These are phyloP conservation scores for Tulasnella sp. DNA, from an alignment of 768 basidiomycete species.

Conservation along the genomic window DNA sequence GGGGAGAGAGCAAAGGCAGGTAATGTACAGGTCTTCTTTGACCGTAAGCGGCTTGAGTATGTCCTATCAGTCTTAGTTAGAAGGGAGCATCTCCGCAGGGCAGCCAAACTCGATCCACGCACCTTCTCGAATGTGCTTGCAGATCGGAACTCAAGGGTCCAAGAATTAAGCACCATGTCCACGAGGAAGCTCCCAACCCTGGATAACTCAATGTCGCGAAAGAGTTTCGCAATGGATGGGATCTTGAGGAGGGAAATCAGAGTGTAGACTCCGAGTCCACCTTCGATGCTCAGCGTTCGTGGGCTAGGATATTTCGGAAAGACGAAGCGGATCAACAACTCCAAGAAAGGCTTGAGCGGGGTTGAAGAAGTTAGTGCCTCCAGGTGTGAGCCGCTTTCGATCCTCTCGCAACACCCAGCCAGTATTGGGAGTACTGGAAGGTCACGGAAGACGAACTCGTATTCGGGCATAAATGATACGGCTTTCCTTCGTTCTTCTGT, in stretches of 20 bases:
- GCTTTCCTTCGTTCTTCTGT: too few species aligned
- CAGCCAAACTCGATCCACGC: too few species aligned
- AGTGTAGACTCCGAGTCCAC: background rate
- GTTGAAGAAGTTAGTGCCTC: background rate
- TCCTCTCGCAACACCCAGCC: background rate
- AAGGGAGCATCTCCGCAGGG: too few species aligned
- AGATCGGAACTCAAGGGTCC: background rate
- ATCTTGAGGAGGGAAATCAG: background rate
- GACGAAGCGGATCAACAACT: background rate
- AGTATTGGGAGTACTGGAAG: background rate
- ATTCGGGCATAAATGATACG: background rate
- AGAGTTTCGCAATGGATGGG: background rate
- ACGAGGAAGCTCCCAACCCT: background rate
- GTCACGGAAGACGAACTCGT: background rate
- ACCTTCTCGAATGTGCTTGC: background rate
- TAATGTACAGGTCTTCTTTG: too few species aligned
- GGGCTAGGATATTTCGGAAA: background rate
- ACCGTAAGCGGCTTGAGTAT: too few species aligned
- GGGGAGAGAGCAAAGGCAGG: too few species aligned
- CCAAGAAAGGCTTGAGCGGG: background rate
- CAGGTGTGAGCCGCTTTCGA: background rate
- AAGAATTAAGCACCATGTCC: background rate
- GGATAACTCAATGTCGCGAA: background rate
- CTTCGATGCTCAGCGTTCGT: background rate
- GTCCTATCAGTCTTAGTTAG: too few species aligned